phyloP scores from a whole-genome alignment of 2,329 filamentous ascomycete species.

The Verticillium dahliae region DNA sequence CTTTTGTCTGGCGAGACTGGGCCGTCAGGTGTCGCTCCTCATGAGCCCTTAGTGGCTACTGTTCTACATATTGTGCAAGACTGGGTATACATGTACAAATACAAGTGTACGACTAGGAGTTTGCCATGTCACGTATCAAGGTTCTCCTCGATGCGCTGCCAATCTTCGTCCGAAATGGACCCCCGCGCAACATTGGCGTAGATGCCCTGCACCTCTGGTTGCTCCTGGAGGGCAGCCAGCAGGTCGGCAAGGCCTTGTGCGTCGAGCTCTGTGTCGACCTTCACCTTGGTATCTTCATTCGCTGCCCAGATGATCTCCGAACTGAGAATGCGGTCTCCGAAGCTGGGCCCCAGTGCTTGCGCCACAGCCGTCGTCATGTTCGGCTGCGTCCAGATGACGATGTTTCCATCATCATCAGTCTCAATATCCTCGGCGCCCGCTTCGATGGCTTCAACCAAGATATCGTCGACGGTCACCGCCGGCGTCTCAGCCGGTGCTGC shows the following conservation, averaged over 20 bases:
- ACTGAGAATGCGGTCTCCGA: constrained; percentile 62
- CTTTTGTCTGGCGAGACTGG: background rate
- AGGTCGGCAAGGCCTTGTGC: constrained; percentile 54
- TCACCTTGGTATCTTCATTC: constrained; percentile 70
- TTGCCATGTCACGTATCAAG: constrained; percentile 18
- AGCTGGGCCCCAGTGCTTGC: constrained; percentile 24
- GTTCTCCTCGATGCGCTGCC: constrained; percentile 46
- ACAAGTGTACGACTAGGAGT: background rate
- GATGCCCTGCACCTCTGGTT: constrained; percentile 68
- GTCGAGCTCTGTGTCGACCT: constrained; percentile 50
- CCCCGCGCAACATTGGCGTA: constrained; percentile 64
- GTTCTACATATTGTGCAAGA: constrained; percentile 9
- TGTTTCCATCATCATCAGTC: constrained; percentile 10
- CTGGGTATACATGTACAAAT: background rate
- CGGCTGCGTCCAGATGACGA: constrained; percentile 12
- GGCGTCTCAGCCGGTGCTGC: constrained; percentile 23
- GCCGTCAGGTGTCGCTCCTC: constrained; percentile 5
- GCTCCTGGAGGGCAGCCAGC: constrained; percentile 54
- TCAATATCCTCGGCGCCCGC: constrained; percentile 73
- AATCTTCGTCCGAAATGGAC: constrained; percentile 42
- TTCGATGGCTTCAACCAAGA: constrained; percentile 79
- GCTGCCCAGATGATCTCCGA: constrained; percentile 81
- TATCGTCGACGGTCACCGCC: constrained; percentile 54
- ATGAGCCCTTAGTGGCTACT: constrained; percentile 1
- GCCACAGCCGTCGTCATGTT: constrained; percentile 10